Evolutionary conservation across 345 rosid genomes (phyloP), one percentile per base, ranked within the genome.

Genomic region (Anacardium occidentale): DNA sequence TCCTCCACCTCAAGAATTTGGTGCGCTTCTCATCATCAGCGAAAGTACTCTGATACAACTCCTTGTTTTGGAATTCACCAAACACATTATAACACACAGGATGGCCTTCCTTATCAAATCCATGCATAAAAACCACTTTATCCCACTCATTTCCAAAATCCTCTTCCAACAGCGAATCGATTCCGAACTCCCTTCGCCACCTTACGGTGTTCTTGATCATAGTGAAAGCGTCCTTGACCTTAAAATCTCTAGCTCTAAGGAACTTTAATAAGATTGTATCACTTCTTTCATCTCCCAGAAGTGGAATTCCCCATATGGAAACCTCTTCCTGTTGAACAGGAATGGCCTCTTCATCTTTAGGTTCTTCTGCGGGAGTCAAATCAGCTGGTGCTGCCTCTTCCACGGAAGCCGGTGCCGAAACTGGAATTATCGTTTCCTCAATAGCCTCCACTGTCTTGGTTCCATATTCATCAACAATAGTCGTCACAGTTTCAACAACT

Each of bases 61-160:
- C 94, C 81, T 89, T 91, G 84, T 90, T 91, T 78, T 87, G 97
- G 66, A 94, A 94, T 84, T 90, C 98, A 3, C 97, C 98, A 42
- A 85, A 94, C 9, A 86, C 96, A 65, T 94, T 91, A 78, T 91
- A 94, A 63, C 98, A 94, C 34, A 91, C 91, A 0, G 98, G 90
- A 51, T 94, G 98, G 0, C 96, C 93, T 34, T 94, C 97, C 56
- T 82, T 81, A 32, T 91, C 98, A 15, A 80, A 77, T 74, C 97
- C 97, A 51, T 91, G 91, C 93, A 88, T 94, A 76, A 87, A 94
- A 68, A 94, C 97, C 20, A 89, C 93, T 69, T 91, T 94, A 50
- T 94, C 97, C 32, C 87, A 68, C 78, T 90, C 97, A 68, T 87
- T 88, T 3, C 97, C 98, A 0, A 91, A 85, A 29, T 94, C 91